Percentiles rank a stretch among this genome's conserved stretches.
Evolutionary conservation across 176 grass and related monocot genomes (phyloP).

Genomic region (Rhynchospora tenuis): DNA sequence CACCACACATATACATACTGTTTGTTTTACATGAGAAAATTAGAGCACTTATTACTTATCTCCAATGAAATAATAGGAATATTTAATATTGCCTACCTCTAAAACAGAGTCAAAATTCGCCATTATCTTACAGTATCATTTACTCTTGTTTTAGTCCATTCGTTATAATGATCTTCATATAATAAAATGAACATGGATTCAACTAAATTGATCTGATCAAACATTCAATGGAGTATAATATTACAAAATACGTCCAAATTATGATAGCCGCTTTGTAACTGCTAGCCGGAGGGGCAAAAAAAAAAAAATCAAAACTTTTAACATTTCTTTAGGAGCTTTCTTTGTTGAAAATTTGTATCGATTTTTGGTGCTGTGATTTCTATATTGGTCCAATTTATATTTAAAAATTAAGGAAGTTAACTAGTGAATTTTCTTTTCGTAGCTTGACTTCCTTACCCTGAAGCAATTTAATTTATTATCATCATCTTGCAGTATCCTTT

Average conservation of each 20-base stretch:
- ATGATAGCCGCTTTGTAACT: background rate
- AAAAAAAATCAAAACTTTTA: background rate
- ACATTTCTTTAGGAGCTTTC: background rate
- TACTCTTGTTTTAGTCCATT: background rate
- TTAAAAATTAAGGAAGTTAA: background rate
- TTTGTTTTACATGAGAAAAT: no score
- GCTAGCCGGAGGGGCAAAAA: background rate
- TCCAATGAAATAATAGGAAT: background rate
- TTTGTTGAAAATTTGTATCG: background rate
- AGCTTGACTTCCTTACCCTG: background rate
- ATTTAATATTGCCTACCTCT: background rate
- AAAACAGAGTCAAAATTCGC: background rate
- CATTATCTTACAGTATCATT: background rate
- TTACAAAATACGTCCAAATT: background rate
- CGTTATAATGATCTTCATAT: no score
- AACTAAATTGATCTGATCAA: background rate
- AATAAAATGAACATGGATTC: constrained; percentile 11
- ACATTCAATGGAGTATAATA: background rate
- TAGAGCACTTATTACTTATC: background rate
- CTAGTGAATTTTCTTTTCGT: background rate
- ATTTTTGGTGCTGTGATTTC: background rate
- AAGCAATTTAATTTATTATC: background rate
- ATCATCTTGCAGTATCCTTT: background rate
- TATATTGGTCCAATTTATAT: background rate
- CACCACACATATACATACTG: no score